phyloP scores from a whole-genome alignment of 345 rosid genomes.

The Zanthoxylum bungeanum region DNA sequence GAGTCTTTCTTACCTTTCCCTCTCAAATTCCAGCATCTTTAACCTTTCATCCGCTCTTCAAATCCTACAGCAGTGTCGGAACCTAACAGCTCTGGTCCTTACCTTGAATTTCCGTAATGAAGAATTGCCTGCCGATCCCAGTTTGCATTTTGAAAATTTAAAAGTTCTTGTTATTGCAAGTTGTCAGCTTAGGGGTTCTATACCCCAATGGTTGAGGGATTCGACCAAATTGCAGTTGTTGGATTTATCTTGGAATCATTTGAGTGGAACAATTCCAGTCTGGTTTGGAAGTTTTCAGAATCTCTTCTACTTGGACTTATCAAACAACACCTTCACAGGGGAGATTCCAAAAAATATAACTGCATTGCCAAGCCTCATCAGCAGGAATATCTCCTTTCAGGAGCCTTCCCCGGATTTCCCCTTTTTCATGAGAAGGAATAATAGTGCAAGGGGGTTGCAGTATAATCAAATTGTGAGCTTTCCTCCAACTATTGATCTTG shows the following conservation, averaged over 20 bases:
- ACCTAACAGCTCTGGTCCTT: conserved; percentile 56
- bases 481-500: conserved; percentile 27
- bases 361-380: conserved; percentile 41
- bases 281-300: conserved; percentile 47
- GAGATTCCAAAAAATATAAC: conserved; percentile 56
- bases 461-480: conserved; percentile 51
- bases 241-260: conserved; percentile 80
- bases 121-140: conserved; percentile 45
- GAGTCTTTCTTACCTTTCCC: conserved; percentile 58
- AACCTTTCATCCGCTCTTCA: conserved; percentile 54
- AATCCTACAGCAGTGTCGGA: conserved; percentile 63
- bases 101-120: conserved; percentile 62
- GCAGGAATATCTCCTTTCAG: conserved; percentile 35
- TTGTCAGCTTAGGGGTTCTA: conserved; percentile 55
- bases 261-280: conserved; percentile 45
- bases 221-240: conserved; percentile 57
- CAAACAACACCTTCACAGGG: conserved; percentile 56
- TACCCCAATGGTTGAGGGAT: conserved; percentile 63
- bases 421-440: conserved; percentile 51
- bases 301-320: conserved; percentile 69
- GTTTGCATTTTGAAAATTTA: conserved; percentile 52
- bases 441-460: conserved; percentile 45
- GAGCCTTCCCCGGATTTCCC: conserved; percentile 63
- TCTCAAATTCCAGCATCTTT: conserved; percentile 52
- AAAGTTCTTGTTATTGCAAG: conserved; percentile 61